Conservation (phyloP, 108 stramenopile species). For the Aurantiochytrium sp. region DNA sequence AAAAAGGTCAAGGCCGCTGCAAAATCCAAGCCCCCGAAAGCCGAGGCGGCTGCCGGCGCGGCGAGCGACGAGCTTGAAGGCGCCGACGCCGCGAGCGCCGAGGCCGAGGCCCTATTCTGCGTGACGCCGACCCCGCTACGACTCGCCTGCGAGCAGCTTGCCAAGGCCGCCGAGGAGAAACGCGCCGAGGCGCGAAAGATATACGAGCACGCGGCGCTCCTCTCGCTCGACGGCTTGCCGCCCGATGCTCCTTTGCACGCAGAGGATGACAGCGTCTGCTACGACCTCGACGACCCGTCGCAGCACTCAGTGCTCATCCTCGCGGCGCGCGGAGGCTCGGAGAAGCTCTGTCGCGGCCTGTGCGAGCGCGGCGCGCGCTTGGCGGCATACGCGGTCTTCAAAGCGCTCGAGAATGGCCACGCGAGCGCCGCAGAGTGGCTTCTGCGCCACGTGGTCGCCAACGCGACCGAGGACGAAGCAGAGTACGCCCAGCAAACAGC, state of each 20-base stretch:
- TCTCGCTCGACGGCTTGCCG: neutral
- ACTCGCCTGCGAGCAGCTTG: neutral
- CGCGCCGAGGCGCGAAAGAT: neutral
- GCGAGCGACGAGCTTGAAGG: too few species aligned
- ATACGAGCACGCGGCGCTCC: neutral
- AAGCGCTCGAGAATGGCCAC: neutral
- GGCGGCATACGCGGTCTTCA: neutral
- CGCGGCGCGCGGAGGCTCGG: neutral
- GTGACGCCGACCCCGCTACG: neutral
- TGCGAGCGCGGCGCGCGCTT: neutral
- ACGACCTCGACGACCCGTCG: neutral
- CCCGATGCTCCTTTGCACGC: too few species aligned
- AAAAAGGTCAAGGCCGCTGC: too few species aligned
- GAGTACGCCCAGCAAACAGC: neutral
- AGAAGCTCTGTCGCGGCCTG: neutral
- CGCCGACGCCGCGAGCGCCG: neutral
- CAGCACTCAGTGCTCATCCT: neutral
- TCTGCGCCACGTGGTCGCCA: neutral
- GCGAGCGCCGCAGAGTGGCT: neutral
- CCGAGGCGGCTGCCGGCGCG: too few species aligned
- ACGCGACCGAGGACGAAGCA: neutral
- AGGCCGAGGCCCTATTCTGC: neutral
- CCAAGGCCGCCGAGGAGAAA: neutral
- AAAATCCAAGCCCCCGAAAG: too few species aligned
- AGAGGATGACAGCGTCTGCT: too few species aligned